Evolutionary conservation across 371 early-diverging fungal species (phyloP).

Genomic region (Mortierella sp.): DNA sequence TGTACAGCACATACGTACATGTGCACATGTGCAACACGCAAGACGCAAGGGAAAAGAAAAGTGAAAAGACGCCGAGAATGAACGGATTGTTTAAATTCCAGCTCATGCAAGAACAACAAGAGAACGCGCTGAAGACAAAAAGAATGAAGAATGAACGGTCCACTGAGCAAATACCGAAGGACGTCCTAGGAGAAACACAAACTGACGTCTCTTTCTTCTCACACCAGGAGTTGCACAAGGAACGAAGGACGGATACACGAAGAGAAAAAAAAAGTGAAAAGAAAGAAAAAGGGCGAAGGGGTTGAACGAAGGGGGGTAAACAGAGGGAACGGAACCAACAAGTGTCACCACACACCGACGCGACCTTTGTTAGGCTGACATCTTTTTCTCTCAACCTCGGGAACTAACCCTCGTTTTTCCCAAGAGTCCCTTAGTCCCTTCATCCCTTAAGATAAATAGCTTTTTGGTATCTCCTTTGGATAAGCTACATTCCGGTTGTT

Average conservation of each 20-base stretch:
- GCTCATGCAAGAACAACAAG: background rate
- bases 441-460: background rate
- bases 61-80: background rate
- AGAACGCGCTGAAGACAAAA: background rate
- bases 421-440: background rate
- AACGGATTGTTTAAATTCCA: background rate
- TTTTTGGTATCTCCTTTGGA: background rate
- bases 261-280: background rate
- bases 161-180: background rate
- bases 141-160: background rate
- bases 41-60: background rate
- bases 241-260: background rate
- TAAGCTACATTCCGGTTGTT: constrained; percentile 1
- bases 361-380: background rate
- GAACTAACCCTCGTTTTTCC: background rate
- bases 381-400: background rate
- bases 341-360: background rate
- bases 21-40: background rate
- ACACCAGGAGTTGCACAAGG: constrained; percentile 7
- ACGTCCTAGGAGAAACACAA: background rate
- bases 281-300: background rate
- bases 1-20: background rate
- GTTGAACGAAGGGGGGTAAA: constrained; percentile 7
- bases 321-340: background rate
- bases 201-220: background rate